A percentile compares a stretch with the other conserved stretches of the same genome.
Evolutionary conservation across 805 yeast species (phyloP).

Genomic region (Danielia reshetovae): DNA sequence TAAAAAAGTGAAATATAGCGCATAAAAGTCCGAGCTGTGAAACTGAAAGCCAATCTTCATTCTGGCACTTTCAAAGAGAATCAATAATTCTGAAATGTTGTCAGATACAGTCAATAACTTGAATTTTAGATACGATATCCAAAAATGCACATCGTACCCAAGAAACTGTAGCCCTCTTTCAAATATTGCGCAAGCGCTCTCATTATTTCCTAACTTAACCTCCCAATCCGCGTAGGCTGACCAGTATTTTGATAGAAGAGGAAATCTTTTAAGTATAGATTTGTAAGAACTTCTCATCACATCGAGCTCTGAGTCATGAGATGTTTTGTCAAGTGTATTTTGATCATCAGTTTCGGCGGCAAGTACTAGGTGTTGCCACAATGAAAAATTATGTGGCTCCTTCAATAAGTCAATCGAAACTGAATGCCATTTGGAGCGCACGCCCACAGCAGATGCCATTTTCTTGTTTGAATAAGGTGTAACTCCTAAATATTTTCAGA

Average conservation of each 20-base stretch:
- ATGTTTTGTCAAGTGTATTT: constrained; percentile 31
- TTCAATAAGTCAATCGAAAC: constrained; percentile 26
- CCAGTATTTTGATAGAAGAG: constrained; percentile 55
- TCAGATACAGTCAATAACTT: constrained; percentile 28
- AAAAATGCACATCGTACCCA: constrained; percentile 45
- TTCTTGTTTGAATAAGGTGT: too few relatives aligned
- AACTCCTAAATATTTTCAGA: too few relatives aligned
- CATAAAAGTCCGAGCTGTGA: constrained; percentile 49
- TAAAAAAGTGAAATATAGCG: constrained; percentile 43
- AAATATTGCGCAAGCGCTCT: constrained; percentile 27
- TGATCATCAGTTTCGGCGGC: constrained; percentile 26
- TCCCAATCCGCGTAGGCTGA: constrained; percentile 48
- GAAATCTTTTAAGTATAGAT: constrained; percentile 44
- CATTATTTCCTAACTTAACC: constrained; percentile 41
- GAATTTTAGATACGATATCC: constrained; percentile 48
- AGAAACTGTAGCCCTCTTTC: constrained; percentile 25
- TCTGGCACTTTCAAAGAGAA: constrained; percentile 46
- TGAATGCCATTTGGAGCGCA: constrained; percentile 8
- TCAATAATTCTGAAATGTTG: constrained; percentile 26
- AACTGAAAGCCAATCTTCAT: constrained; percentile 49
- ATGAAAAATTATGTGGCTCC: constrained; percentile 31
- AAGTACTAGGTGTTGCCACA: constrained; percentile 37
- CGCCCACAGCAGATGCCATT: neutral
- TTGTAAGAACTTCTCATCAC: constrained; percentile 38
- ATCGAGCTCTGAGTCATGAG: constrained; percentile 25